Percentiles rank a stretch among this genome's conserved stretches.
Evolutionary conservation across 306 rosid species (phyloP).

Genomic region (Vigna angularis): DNA sequence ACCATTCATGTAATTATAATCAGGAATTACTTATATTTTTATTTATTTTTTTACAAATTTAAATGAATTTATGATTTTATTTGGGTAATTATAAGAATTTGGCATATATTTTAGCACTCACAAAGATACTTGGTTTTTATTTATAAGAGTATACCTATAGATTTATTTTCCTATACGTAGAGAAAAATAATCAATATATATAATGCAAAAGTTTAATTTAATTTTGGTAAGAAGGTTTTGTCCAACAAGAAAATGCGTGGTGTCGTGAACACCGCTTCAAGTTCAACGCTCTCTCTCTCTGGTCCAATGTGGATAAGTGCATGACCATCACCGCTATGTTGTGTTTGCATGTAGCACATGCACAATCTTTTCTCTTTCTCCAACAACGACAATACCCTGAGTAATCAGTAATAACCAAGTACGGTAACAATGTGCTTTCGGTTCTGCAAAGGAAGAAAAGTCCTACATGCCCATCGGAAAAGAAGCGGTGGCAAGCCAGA

Average conservation of each 20-base stretch:
- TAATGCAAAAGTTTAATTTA: not conserved
- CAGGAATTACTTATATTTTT: too few species aligned
- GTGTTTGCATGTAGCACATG: not conserved
- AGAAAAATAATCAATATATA: not conserved
- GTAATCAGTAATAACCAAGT: not conserved
- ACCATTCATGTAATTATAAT: too few species aligned
- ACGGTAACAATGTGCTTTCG: not conserved
- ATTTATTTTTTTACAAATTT: too few species aligned
- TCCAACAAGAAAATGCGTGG: too few species aligned
- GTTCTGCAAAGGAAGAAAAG: not conserved
- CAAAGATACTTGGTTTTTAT: too few species aligned
- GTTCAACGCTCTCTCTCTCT: not conserved
- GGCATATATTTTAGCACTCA: too few species aligned
- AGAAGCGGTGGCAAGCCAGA: not conserved
- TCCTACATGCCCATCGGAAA: not conserved
- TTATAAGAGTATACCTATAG: too few species aligned
- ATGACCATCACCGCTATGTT: not conserved
- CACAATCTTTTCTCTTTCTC: too few species aligned
- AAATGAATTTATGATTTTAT: too few species aligned
- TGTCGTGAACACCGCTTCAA: not conserved
- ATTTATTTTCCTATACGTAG: too few species aligned
- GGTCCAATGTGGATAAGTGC: not conserved
- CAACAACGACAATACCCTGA: not conserved
- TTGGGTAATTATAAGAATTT: too few species aligned
- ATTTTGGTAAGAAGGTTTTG: too few species aligned